phyloP scores from a whole-genome alignment of 2,329 filamentous ascomycete species.

The Keithomyces neogunnii region DNA sequence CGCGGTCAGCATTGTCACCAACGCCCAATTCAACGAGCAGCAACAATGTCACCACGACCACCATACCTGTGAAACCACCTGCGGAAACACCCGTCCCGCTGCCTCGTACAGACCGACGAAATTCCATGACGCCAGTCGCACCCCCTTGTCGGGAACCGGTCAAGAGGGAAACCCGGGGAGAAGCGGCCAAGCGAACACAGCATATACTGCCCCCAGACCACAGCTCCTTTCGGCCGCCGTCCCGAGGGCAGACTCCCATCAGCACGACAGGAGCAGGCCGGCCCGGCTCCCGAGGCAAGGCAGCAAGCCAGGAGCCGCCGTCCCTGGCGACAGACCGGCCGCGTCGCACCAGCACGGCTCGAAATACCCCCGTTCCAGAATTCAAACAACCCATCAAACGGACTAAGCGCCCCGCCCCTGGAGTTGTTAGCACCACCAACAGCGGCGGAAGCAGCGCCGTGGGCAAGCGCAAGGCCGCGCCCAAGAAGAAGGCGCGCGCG shows the following conservation, averaged over 20 bases:
- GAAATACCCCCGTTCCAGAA: constrained; percentile 49
- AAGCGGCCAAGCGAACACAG: constrained; percentile 33
- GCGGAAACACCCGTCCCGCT: constrained; percentile 29
- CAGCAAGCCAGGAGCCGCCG: constrained; percentile 41
- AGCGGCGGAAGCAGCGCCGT: constrained; percentile 58
- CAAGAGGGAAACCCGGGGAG: constrained; percentile 38
- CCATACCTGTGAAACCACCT: constrained; percentile 22
- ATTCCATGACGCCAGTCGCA: constrained; percentile 23
- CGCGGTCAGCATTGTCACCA: constrained; percentile 23
- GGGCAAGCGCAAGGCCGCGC: constrained; percentile 62
- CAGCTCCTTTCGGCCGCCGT: constrained; percentile 17
- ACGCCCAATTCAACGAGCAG: constrained; percentile 15
- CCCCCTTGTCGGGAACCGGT: constrained; percentile 18
- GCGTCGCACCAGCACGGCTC: constrained; percentile 47
- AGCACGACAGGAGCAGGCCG: constrained; percentile 24
- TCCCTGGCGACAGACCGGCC: constrained; percentile 44
- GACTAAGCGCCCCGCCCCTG: constrained; percentile 62
- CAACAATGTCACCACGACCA: constrained; percentile 17
- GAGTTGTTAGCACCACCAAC: constrained; percentile 56
- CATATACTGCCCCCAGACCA: constrained; percentile 14
- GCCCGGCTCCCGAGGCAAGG: constrained; percentile 44
- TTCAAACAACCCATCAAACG: constrained; percentile 40
- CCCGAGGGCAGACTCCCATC: constrained; percentile 24
- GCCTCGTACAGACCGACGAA: constrained; percentile 23
- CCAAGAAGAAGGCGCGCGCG: constrained; percentile 52